Evolutionary conservation across 306 rosid species (phyloP).

Genomic region (Trifolium dubium): DNA sequence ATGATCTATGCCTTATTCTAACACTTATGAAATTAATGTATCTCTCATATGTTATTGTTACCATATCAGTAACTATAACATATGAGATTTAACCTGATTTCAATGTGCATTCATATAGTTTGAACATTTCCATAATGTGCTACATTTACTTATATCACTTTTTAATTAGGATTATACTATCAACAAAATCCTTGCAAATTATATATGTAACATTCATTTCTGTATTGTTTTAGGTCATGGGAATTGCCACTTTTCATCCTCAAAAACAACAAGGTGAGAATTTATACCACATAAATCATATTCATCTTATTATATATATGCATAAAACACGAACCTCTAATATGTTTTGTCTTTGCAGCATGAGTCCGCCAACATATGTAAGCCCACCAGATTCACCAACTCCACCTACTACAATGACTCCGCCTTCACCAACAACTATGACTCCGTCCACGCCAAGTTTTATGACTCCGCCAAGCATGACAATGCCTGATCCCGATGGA

Average conservation of each 20-base stretch:
- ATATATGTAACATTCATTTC: conserved; percentile 12
- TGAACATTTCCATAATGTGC: no score
- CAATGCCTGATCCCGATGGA: conserved; percentile 77
- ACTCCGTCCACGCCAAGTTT: conserved; percentile 52
- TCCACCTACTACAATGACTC: conserved; percentile 35
- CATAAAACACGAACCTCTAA: conserved; percentile 20
- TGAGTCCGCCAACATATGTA: conserved; percentile 45
- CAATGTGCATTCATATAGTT: no score
- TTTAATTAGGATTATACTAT: no score
- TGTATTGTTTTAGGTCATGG: conserved; percentile 71
- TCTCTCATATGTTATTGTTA: no score
- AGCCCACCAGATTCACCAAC: conserved; percentile 44
- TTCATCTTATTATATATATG: background rate
- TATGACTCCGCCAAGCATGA: conserved; percentile 51
- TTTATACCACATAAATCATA: conserved; percentile 31
- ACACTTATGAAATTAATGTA: no score
- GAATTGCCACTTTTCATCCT: conserved; percentile 71
- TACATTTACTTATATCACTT: no score
- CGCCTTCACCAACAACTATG: conserved; percentile 37
- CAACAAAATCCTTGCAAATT: background rate
- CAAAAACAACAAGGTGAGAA: conserved; percentile 70
- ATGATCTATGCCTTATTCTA: no score
- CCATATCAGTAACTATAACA: no score
- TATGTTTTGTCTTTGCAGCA: conserved; percentile 55
- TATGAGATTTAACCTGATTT: no score